Evolutionary conservation across 2,329 filamentous ascomycete genomes (phyloP), one percentile per base, ranked within the genome.

Genomic region (Cryphonectria parasitica): DNA sequence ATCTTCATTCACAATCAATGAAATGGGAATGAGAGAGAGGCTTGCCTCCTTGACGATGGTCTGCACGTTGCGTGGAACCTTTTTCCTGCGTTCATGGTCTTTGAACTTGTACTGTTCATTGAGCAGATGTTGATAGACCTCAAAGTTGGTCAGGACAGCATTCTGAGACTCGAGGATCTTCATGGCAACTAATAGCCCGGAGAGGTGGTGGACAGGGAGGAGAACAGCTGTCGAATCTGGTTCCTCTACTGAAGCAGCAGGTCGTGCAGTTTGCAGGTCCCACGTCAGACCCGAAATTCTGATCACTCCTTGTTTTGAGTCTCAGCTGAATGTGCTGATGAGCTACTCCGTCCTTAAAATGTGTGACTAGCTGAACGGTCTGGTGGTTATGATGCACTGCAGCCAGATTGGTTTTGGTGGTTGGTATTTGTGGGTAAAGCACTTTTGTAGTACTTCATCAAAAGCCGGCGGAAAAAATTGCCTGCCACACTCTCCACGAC

Each of bases 141-240:
- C 92, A 74, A 88, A 91, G 79, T 94, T 94, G 78, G 89, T 88
- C 76, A 94, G 83, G 58, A 90, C 85, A 6, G 90, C 90, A 41
- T 88, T 88, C 78, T 93, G 90, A 3, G 91, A 84, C 77, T 92
- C 91, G 75, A 93, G 82, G 77, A 94, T 88, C 86, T 92, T 91
- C 89, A 91, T 90, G 65, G 15, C 49, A 39, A 31, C 25, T 45
- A 25, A 25, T 36, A 49, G n/a, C 43, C 56, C 36, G 17, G 15
- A 41, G 17, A 28, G 25, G n/a, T 45, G 61, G 17, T 25, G 8
- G 61, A 41, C n/a, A 43, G 22, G 22, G 0, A 8, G 36, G 22
- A 25, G 3, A 15, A 10, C 3, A 7, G 17, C 8, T 43, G 19
- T 52, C 63, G 28, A 28, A 28, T 34, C 63, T 43, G 43, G 28